Conservation (phyloP, 1,139 yeast genomes). For the Saccharomyces hybrid region DNA sequence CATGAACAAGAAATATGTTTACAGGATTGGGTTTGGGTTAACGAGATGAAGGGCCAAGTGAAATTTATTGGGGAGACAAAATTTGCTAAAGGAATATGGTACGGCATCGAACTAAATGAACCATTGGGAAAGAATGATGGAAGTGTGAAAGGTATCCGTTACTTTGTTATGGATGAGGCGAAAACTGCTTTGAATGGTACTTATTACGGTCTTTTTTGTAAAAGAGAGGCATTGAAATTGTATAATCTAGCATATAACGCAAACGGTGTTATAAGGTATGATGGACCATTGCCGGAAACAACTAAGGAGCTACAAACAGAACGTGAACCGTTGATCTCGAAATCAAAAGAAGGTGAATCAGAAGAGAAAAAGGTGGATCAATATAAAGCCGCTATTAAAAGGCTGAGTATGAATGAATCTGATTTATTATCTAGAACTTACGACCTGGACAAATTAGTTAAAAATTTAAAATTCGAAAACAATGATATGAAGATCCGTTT, state of each 20-base stretch:
- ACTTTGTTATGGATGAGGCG: constrained; percentile 44
- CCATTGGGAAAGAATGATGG: constrained; percentile 79
- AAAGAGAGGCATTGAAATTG: constrained; percentile 24
- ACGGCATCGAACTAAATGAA: constrained; percentile 63
- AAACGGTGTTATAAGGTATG: constrained; percentile 34
- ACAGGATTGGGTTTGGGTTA: background rate
- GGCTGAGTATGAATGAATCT: constrained; percentile 42
- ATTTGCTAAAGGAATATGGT: constrained; percentile 65
- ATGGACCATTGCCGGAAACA: constrained; percentile 40
- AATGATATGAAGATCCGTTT: constrained; percentile 38
- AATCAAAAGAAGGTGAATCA: background rate
- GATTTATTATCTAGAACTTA: background rate
- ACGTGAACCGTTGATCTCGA: constrained; percentile 23
- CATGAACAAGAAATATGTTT: background rate
- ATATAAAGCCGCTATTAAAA: constrained; percentile 43
- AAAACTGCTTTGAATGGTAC: constrained; percentile 15
- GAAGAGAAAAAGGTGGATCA: constrained; percentile 21
- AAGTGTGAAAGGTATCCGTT: constrained; percentile 51
- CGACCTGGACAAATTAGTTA: background rate
- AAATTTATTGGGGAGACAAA: constrained; percentile 46
- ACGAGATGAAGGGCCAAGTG: constrained; percentile 37
- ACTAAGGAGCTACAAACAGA: constrained; percentile 23
- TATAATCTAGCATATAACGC: constrained; percentile 10
- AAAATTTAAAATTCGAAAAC: constrained; percentile 34
- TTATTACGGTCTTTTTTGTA: constrained; percentile 55